Evolutionary conservation across 1,139 yeast genomes (phyloP).

Genomic region (Debaryomycetaceae sp.): DNA sequence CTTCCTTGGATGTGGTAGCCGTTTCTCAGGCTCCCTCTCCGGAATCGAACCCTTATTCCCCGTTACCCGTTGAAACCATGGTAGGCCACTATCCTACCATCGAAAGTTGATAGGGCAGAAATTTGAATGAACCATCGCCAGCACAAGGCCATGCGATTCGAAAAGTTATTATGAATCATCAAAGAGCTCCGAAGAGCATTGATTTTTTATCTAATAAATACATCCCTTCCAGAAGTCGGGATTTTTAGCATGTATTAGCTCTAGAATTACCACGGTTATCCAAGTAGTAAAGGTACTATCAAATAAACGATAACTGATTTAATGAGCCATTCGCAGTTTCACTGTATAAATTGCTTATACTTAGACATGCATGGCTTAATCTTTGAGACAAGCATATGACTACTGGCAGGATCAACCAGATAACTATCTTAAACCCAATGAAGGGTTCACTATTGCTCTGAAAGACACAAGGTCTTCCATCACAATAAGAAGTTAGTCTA

Average conservation of each 20-base stretch:
- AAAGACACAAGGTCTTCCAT: slow-evolving; percentile 4
- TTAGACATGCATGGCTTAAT: slow-evolving; percentile 48
- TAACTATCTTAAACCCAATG: slow-evolving; percentile 19
- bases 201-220: too few relatives aligned
- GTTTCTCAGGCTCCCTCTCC: too few relatives aligned
- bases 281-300: slow-evolving; percentile 37
- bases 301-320: slow-evolving; percentile 44
- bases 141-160: too few relatives aligned
- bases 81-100: too few relatives aligned
- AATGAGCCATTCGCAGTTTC: slow-evolving; percentile 47
- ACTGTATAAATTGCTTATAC: slow-evolving; percentile 45
- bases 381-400: slow-evolving; percentile 50
- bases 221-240: slow-evolving; percentile 15
- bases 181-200: too few relatives aligned
- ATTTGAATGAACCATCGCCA: too few relatives aligned
- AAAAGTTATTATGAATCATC: too few relatives aligned
- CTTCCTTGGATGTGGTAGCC: too few relatives aligned
- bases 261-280: slow-evolving; percentile 38
- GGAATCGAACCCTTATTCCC: too few relatives aligned
- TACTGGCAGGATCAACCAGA: slow-evolving; percentile 47
- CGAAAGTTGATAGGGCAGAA: too few relatives aligned
- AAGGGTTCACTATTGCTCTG: slow-evolving; percentile 3
- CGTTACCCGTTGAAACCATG: too few relatives aligned
- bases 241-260: slow-evolving; percentile 15
- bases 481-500: slow-evolving; percentile 6